These are phyloP conservation scores for Lipomyces sp. DNA, from an alignment of 805 yeast genomes.

Conservation along the genomic window DNA sequence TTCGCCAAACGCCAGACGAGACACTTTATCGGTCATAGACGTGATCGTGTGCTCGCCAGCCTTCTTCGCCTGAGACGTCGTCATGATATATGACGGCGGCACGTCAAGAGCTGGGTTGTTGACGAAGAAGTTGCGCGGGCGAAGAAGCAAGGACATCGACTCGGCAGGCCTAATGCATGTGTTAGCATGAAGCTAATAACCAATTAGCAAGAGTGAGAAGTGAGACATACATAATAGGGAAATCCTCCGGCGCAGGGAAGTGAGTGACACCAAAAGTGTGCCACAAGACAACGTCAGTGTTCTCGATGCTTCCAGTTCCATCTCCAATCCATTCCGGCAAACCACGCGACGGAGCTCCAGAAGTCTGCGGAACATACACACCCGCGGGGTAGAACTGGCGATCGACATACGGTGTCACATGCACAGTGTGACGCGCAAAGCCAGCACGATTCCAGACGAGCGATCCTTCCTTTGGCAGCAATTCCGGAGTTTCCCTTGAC, in stretches of 20 bases:
- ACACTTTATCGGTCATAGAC: slow-evolving; percentile 22
- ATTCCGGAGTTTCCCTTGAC: slow-evolving; percentile 68
- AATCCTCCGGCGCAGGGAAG: slow-evolving; percentile 86
- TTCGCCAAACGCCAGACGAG: slow-evolving; percentile 24
- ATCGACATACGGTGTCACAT: slow-evolving; percentile 69
- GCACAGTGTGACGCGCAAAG: slow-evolving; percentile 66
- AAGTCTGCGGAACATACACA: slow-evolving; percentile 38
- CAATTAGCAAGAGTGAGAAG: not conserved
- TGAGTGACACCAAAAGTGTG: slow-evolving; percentile 84
- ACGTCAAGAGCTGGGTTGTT: slow-evolving; percentile 77
- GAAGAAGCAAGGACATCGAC: slow-evolving; percentile 66
- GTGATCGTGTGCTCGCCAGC: slow-evolving; percentile 7
- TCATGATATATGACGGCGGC: slow-evolving; percentile 45
- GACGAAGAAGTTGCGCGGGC: slow-evolving; percentile 75
- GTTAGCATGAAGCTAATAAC: not conserved
- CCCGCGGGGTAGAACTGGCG: slow-evolving; percentile 80
- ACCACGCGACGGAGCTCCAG: slow-evolving; percentile 36
- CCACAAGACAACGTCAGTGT: slow-evolving; percentile 71
- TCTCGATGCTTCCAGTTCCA: slow-evolving; percentile 36
- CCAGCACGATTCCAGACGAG: slow-evolving; percentile 77
- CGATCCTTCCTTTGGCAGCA: slow-evolving; percentile 70
- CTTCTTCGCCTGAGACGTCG: slow-evolving; percentile 15
- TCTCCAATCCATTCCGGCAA: slow-evolving; percentile 39
- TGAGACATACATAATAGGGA: slow-evolving; percentile 67
- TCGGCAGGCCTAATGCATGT: slow-evolving; percentile 57